A percentile compares a stretch with the other conserved stretches of the same genome.
These are phyloP conservation scores for Xenoacremonium recifei DNA, from an alignment of 2,329 filamentous ascomycete species.

Conservation along the genomic window DNA sequence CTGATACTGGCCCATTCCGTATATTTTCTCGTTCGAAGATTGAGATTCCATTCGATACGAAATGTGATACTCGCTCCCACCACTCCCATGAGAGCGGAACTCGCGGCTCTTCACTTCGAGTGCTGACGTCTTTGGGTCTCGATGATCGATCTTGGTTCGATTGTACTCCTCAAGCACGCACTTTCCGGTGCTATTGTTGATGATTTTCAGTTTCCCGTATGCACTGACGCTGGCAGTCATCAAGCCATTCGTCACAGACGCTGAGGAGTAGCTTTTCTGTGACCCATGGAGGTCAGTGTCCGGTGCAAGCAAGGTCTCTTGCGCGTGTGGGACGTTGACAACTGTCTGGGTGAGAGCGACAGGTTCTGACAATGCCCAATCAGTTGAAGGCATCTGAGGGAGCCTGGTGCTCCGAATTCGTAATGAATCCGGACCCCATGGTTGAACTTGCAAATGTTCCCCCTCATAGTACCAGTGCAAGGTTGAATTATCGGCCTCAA, in stretches of 20 bases:
- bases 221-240: constrained; percentile 27
- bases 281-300: background rate
- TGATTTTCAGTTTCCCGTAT: constrained; percentile 29
- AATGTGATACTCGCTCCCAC: constrained; percentile 51
- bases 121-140: constrained; percentile 61
- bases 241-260: constrained; percentile 28
- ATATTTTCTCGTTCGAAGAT: constrained; percentile 57
- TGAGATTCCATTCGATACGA: constrained; percentile 59
- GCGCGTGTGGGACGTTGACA: too few species aligned
- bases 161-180: constrained; percentile 31
- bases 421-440: too few species aligned
- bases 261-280: constrained; percentile 4
- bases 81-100: constrained; percentile 51
- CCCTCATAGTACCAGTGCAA: too few species aligned
- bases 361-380: too few species aligned
- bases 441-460: too few species aligned
- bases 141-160: constrained; percentile 31
- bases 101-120: constrained; percentile 57
- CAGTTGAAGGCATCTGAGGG: too few species aligned
- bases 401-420: too few species aligned
- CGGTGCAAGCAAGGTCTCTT: constrained; percentile 1
- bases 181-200: constrained; percentile 25
- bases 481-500: too few species aligned
- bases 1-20: constrained; percentile 69
- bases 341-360: too few species aligned